Conservation (phyloP, 768 basidiomycete genomes). For the Amanita pallidorosea region DNA sequence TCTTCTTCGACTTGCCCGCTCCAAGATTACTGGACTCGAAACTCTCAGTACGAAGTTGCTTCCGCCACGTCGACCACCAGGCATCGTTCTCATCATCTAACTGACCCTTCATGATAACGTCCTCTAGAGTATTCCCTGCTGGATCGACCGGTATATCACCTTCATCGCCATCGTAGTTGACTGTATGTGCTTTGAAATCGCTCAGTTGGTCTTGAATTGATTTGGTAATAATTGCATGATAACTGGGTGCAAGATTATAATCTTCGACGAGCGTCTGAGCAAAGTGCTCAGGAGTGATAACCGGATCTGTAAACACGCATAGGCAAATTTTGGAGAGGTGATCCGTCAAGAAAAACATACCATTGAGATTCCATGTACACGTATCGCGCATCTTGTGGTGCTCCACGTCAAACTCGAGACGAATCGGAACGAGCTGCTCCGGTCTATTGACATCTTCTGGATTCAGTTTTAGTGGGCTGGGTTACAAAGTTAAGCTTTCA, state of each 20-base stretch:
- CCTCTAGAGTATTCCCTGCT: constrained; percentile 8
- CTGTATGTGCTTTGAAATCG: constrained; percentile 64
- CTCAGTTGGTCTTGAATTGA: constrained; percentile 82
- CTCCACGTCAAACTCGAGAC: constrained; percentile 95
- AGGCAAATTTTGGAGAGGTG: background rate
- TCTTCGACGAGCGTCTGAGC: constrained; percentile 90
- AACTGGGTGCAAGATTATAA: constrained; percentile 60
- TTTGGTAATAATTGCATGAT: constrained; percentile 61
- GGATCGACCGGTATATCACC: constrained; percentile 18
- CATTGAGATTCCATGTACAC: constrained; percentile 94
- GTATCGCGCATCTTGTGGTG: constrained; percentile 92
- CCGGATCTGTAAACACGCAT: constrained; percentile 46
- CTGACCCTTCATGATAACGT: constrained; percentile 20
- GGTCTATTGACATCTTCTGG: constrained; percentile 46
- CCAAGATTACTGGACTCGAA: constrained; percentile 13
- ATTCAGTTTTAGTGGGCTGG: constrained; percentile 51
- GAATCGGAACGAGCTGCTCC: constrained; percentile 86
- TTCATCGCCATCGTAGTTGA: constrained; percentile 39
- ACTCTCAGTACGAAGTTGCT: constrained; percentile 31
- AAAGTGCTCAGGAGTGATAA: constrained; percentile 84
- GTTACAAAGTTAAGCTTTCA: constrained; percentile 6
- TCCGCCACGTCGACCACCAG: constrained; percentile 74
- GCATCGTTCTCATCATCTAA: constrained; percentile 37
- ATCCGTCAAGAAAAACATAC: constrained; percentile 32
- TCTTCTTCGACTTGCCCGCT: constrained; percentile 12